Percentiles rank a stretch among this genome's conserved stretches.
These are phyloP conservation scores for Phellinidium pouzarii DNA, from an alignment of 1,284 basidiomycete genomes.

Conservation along the genomic window DNA sequence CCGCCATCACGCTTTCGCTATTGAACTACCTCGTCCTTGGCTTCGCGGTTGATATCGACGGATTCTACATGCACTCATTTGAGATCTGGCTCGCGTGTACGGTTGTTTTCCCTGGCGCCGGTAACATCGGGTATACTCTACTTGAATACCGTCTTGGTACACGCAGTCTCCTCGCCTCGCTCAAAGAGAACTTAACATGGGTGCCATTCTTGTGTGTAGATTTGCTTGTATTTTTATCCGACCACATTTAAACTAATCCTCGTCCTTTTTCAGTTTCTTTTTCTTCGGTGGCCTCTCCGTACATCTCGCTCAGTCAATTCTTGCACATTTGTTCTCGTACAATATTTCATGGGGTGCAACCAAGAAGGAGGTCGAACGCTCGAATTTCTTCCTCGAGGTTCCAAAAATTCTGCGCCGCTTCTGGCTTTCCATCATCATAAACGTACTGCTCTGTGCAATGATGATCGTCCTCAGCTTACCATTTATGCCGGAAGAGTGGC, in stretches of 20 bases:
- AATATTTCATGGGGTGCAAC: constrained; percentile 80
- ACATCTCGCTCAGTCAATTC: constrained; percentile 65
- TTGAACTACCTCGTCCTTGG: constrained; percentile 72
- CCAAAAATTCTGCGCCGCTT: constrained; percentile 75
- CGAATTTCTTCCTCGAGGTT: constrained; percentile 85
- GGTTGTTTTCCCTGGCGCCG: constrained; percentile 68
- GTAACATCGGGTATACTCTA: constrained; percentile 65
- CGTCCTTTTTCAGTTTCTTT: constrained; percentile 58
- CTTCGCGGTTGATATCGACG: constrained; percentile 56
- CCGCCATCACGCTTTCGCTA: constrained; percentile 54
- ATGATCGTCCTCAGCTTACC: constrained; percentile 51
- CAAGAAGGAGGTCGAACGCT: constrained; percentile 74
- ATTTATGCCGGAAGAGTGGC: constrained; percentile 55
- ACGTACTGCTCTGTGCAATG: constrained; percentile 36
- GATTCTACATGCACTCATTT: constrained; percentile 65
- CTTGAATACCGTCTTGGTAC: constrained; percentile 73
- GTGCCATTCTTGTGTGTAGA: constrained; percentile 69
- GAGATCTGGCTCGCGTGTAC: constrained; percentile 74
- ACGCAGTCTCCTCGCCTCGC: constrained; percentile 44
- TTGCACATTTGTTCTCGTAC: constrained; percentile 79
- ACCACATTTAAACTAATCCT: constrained; percentile 18
- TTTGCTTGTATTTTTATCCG: constrained; percentile 2
- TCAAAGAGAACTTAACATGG: constrained; percentile 68
- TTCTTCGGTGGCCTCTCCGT: constrained; percentile 79
- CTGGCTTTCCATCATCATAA: constrained; percentile 56